phyloP scores from a whole-genome alignment of 2,329 filamentous ascomycete species.

The Fusarium stilboides region DNA sequence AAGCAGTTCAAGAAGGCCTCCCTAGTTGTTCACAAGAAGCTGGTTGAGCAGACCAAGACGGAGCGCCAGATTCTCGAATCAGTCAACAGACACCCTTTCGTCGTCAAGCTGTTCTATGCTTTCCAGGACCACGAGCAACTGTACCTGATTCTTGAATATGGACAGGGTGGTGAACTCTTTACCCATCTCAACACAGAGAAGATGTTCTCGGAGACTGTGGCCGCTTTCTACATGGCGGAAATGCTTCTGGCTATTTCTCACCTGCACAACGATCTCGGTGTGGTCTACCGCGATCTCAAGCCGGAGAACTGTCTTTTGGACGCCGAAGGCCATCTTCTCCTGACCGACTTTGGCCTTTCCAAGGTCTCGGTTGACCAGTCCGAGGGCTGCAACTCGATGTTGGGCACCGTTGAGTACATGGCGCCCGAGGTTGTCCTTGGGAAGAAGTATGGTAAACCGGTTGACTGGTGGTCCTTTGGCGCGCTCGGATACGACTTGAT shows the following conservation, averaged over 20 bases:
- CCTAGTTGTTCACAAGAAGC: conserved; percentile 92
- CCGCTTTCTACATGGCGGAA: conserved; percentile 98
- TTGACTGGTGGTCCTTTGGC: conserved; percentile 99
- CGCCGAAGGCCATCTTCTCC: conserved; percentile 88
- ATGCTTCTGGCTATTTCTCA: conserved; percentile 96
- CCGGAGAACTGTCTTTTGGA: conserved; percentile 98
- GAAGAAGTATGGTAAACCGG: conserved; percentile 90
- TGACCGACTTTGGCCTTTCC: conserved; percentile 97
- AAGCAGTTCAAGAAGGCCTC: conserved; percentile 99
- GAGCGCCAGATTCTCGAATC: conserved; percentile 95
- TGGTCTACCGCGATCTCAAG: conserved; percentile 97
- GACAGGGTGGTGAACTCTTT: conserved; percentile 96
- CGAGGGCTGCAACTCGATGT: conserved; percentile 85
- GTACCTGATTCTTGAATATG: conserved; percentile 97
- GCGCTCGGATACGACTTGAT: conserved; percentile 93
- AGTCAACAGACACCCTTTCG: conserved; percentile 96
- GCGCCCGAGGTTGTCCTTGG: conserved; percentile 94
- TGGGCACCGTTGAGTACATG: conserved; percentile 99
- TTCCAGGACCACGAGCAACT: conserved; percentile 99
- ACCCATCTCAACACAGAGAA: conserved; percentile 93
- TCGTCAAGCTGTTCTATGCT: conserved; percentile 97
- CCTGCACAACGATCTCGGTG: conserved; percentile 90
- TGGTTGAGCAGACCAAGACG: conserved; percentile 97
- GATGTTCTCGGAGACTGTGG: conserved; percentile 92
- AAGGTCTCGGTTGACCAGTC: conserved; percentile 84